Conservation (phyloP, 768 basidiomycete genomes). For the Daedalea quercina region DNA sequence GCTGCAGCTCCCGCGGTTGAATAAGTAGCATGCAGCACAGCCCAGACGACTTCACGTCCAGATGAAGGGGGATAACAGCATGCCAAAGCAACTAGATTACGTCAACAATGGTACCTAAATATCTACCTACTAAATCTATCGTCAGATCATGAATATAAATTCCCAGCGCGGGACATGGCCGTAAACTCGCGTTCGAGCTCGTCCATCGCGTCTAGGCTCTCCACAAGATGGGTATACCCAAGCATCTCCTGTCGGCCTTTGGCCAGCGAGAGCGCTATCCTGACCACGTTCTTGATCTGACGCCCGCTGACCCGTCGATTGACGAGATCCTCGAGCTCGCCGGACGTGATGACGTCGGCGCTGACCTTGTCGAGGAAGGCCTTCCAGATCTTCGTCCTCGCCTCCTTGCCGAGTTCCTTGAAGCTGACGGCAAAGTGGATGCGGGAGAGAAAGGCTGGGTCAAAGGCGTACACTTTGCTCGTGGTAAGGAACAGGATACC, state of each 20-base stretch:
- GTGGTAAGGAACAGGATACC: slow-evolving; percentile 36
- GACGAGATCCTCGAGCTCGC: slow-evolving; percentile 40
- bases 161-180: no score
- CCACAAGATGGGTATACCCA: slow-evolving; percentile 42
- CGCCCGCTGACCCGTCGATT: slow-evolving; percentile 51
- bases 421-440: slow-evolving; percentile 44
- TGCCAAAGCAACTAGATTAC: no score
- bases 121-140: no score
- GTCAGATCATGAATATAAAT: no score
- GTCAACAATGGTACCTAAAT: no score
- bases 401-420: slow-evolving; percentile 44
- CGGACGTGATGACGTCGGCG: slow-evolving; percentile 26
- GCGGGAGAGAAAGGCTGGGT: slow-evolving; percentile 28
- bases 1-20: no score
- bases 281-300: slow-evolving; percentile 65
- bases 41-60: no score
- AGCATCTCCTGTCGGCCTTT: slow-evolving; percentile 39
- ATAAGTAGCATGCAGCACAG: no score
- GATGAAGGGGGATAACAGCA: no score
- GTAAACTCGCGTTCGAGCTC: slow-evolving; percentile 32
- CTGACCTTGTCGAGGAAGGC: slow-evolving; percentile 45
- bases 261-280: slow-evolving; percentile 59
- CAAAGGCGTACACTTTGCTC: slow-evolving; percentile 31
- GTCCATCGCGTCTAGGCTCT: slow-evolving; percentile 56
- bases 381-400: slow-evolving; percentile 55